These are phyloP conservation scores for Hypoxylon fuscum DNA, from an alignment of 495 filamentous ascomycete genomes.

Conservation along the genomic window DNA sequence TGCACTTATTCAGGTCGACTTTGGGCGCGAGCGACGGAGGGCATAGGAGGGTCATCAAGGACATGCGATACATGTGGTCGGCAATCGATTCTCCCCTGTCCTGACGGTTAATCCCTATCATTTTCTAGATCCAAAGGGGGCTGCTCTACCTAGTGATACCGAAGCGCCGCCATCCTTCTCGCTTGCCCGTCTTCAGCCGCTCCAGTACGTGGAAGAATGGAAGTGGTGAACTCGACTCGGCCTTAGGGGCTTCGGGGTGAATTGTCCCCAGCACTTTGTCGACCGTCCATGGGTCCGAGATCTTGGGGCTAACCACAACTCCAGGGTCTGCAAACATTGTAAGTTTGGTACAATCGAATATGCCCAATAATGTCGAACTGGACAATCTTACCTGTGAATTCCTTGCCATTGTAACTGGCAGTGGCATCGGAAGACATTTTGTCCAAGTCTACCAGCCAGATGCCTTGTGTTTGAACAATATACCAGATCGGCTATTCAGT, in stretches of 20 bases:
- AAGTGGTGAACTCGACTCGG: constrained; percentile 75
- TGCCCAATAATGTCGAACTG: background rate
- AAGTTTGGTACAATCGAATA: background rate
- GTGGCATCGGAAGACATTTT: constrained; percentile 20
- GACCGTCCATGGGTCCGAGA: constrained; percentile 57
- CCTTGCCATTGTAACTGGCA: constrained; percentile 22
- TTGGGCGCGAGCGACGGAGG: constrained; percentile 73
- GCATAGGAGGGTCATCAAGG: constrained; percentile 93
- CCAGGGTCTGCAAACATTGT: constrained; percentile 37
- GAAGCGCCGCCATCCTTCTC: constrained; percentile 95
- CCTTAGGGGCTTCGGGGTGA: constrained; percentile 56
- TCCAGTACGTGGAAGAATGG: constrained; percentile 94
- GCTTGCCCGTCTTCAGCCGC: constrained; percentile 91
- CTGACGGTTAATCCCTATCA: constrained; percentile 7
- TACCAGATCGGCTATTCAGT: too few species aligned
- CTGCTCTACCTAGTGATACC: constrained; percentile 67
- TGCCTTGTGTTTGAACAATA: background rate
- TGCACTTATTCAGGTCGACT: constrained; percentile 83
- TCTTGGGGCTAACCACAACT: constrained; percentile 45
- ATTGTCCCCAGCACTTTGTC: constrained; percentile 59
- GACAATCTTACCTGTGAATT: constrained; percentile 32
- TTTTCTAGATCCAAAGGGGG: background rate
- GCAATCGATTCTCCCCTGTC: constrained; percentile 80
- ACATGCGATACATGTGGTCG: constrained; percentile 99
- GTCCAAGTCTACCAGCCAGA: background rate